Evolutionary conservation across 129 eudicot genomes (phyloP).

Genomic region (Flaveria robusta): DNA sequence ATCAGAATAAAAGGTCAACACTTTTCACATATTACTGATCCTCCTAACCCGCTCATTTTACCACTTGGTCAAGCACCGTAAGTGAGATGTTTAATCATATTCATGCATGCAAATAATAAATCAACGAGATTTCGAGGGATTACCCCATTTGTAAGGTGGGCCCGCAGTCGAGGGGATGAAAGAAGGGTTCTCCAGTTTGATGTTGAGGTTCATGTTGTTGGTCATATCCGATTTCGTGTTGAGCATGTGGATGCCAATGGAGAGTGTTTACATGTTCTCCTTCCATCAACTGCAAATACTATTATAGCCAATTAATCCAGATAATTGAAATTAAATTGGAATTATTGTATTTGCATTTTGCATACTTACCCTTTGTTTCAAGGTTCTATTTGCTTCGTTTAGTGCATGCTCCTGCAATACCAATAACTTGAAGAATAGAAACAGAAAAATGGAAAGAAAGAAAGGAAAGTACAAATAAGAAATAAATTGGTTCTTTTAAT

Average conservation of each 20-base stretch:
- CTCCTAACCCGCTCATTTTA: background rate
- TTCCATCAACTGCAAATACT: constrained; percentile 66
- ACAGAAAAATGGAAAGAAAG: background rate
- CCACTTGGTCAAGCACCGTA: too few species aligned
- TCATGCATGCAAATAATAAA: background rate
- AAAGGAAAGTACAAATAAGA: background rate
- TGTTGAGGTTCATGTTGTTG: constrained; percentile 57
- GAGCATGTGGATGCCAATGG: constrained; percentile 69
- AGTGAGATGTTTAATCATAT: too few species aligned
- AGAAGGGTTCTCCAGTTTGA: constrained; percentile 67
- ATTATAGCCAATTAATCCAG: constrained; percentile 1
- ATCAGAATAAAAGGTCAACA: too few species aligned
- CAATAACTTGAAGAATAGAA: background rate
- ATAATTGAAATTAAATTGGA: background rate
- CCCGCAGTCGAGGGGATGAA: constrained; percentile 84
- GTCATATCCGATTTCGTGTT: constrained; percentile 68
- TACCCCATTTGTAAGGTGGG: constrained; percentile 96
- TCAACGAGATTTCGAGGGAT: background rate
- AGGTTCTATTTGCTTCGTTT: constrained; percentile 77
- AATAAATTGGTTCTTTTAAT: background rate
- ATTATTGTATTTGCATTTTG: background rate
- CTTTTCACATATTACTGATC: background rate
- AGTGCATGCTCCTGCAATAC: constrained; percentile 67
- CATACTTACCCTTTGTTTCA: constrained; percentile 74
- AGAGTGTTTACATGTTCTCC: constrained; percentile 59